Percentiles rank a stretch among this genome's conserved stretches.
phyloP scores from a whole-genome alignment of 129 eudicot genomes.

The Solidago caesia region DNA sequence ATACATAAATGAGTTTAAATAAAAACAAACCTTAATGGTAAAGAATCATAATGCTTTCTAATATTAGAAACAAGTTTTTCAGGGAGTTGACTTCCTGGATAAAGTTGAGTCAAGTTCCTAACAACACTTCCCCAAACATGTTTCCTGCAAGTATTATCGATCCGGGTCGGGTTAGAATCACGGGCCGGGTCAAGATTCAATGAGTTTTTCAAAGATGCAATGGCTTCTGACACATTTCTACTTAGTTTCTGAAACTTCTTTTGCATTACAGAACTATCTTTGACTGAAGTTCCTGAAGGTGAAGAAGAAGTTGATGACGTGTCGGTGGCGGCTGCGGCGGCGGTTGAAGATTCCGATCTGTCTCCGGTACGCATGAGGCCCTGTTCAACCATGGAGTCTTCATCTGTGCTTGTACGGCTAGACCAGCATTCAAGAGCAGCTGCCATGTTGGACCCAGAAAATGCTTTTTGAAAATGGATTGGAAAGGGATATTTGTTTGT shows the following conservation, averaged over 20 bases:
- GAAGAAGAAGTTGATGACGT: constrained; percentile 41
- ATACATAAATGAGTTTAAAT: neutral
- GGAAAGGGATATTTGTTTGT: no score
- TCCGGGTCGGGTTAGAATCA: constrained; percentile 53
- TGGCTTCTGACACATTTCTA: constrained; percentile 91
- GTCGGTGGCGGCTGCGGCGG: constrained; percentile 30
- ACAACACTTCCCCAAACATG: constrained; percentile 89
- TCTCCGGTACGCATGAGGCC: constrained; percentile 82
- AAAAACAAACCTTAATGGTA: constrained; percentile 71
- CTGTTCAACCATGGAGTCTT: constrained; percentile 80
- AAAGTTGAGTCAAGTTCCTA: constrained; percentile 90
- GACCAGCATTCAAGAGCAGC: constrained; percentile 99
- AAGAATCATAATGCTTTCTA: constrained; percentile 91
- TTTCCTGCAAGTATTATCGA: constrained; percentile 50
- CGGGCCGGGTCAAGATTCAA: constrained; percentile 77
- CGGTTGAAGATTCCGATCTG: constrained; percentile 72
- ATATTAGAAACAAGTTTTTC: constrained; percentile 93
- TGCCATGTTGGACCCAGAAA: constrained; percentile 44
- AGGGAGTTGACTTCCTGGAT: constrained; percentile 98
- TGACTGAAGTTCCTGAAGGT: constrained; percentile 25
- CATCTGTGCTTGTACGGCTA: constrained; percentile 86
- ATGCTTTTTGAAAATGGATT: no score
- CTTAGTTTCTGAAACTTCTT: constrained; percentile 79
- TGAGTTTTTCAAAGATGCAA: constrained; percentile 87
- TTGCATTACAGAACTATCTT: constrained; percentile 63